Percentiles rank a stretch among this genome's conserved stretches.
Conservation (phyloP, 306 rosid species). For the Quercus glauca region DNA sequence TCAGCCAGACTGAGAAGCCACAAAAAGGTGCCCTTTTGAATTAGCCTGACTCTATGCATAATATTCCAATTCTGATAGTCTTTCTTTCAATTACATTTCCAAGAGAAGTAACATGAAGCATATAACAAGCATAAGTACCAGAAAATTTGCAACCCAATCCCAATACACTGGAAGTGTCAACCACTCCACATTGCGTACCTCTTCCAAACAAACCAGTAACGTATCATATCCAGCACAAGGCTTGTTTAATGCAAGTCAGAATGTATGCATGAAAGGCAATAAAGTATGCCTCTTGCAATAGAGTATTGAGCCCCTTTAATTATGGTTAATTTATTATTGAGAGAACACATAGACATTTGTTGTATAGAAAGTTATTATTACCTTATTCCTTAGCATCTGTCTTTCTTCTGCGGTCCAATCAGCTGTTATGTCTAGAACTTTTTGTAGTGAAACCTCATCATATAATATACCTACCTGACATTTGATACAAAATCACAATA, state of each 20-base stretch:
- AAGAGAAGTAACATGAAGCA: too few species aligned
- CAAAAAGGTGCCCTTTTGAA: not conserved
- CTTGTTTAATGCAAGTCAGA: too few species aligned
- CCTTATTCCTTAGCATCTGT: constrained; percentile 89
- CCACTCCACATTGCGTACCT: too few species aligned
- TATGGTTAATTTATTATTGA: not conserved
- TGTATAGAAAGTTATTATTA: constrained; percentile 26
- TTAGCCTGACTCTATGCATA: not conserved
- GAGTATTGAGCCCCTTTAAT: not conserved
- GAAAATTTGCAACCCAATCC: too few species aligned
- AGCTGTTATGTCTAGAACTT: constrained; percentile 72
- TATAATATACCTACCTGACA: constrained; percentile 89
- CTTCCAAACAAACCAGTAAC: too few species aligned
- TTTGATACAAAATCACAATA: constrained; percentile 28
- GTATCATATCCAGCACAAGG: too few species aligned
- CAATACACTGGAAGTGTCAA: too few species aligned
- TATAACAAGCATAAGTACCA: too few species aligned
- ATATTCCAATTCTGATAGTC: not conserved
- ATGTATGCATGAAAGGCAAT: too few species aligned
- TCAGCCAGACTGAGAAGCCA: not conserved
- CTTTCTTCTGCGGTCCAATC: constrained; percentile 95
- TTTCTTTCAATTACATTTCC: too few species aligned
- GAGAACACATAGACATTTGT: not conserved
- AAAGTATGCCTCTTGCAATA: too few species aligned
- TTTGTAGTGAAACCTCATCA: constrained; percentile 81